Conservation (phyloP, 495 filamentous ascomycete species). For the Astrothelium macrocarpum region DNA sequence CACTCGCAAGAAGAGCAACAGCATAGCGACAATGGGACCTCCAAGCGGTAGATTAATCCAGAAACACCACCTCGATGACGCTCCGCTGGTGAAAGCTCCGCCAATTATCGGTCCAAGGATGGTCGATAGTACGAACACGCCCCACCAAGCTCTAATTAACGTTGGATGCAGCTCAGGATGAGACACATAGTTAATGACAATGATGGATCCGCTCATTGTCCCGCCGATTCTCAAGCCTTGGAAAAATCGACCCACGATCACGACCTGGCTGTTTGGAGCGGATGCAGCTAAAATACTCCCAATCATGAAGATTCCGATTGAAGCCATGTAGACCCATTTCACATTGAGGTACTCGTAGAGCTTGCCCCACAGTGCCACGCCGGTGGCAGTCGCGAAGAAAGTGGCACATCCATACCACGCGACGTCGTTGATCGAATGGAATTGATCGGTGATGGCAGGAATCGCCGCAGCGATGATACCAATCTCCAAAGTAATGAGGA, state of each 20-base stretch:
- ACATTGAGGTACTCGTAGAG: conserved; percentile 44
- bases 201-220: conserved; percentile 22
- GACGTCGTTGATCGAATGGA: conserved; percentile 37
- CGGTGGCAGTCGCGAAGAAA: conserved; percentile 43
- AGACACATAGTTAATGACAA: conserved; percentile 39
- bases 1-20: conserved; percentile 34
- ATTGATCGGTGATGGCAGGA: conserved; percentile 41
- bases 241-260: conserved; percentile 21
- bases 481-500: conserved; percentile 12
- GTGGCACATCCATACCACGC: conserved; percentile 48
- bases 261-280: conserved; percentile 10
- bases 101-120: conserved; percentile 41
- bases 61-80: conserved; percentile 44
- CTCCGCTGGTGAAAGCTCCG: conserved; percentile 36
- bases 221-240: conserved; percentile 19
- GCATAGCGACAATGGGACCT: conserved; percentile 28
- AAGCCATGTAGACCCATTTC: conserved; percentile 29
- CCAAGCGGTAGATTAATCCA: conserved; percentile 47
- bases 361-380: conserved; percentile 45
- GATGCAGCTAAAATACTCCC: conserved; percentile 40
- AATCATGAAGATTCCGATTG: conserved; percentile 8
- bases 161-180: conserved; percentile 27
- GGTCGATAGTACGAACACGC: conserved; percentile 32
- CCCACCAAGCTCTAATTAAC: conserved; percentile 34
- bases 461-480: conserved; percentile 32